Evolutionary conservation across 306 rosid species (phyloP).

Genomic region (Rosa persica): DNA sequence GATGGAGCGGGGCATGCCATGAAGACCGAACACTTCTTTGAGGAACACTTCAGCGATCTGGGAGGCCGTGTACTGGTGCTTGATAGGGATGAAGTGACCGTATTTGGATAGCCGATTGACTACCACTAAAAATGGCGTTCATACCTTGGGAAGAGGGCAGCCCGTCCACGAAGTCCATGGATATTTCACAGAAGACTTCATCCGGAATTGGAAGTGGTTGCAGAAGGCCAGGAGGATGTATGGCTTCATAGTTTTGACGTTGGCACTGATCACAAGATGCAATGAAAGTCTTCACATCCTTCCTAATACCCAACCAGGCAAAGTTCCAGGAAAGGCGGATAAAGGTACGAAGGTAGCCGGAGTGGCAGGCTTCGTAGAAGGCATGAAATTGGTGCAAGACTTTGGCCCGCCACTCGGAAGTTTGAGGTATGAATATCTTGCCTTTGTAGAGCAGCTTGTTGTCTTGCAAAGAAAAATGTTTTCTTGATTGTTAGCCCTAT

Average conservation of each 20-base stretch:
- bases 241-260: background rate
- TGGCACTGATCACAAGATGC: background rate
- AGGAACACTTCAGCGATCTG: too few species aligned
- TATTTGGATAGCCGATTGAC: too few species aligned
- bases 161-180: too few species aligned
- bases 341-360: background rate
- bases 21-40: background rate
- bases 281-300: background rate
- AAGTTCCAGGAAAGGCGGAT: background rate
- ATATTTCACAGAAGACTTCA: too few species aligned
- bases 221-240: background rate
- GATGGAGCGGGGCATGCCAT: background rate
- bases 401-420: background rate
- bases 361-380: background rate
- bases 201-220: too few species aligned
- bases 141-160: background rate
- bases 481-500: too few species aligned
- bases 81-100: too few species aligned
- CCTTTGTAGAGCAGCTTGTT: background rate
- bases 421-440: background rate
- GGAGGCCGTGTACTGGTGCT: too few species aligned
- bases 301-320: background rate
- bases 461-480: too few species aligned
- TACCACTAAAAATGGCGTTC: background rate
- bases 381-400: accelerated